Evolutionary conservation across 2,329 filamentous ascomycete genomes (phyloP), one percentile per base, ranked within the genome.

Genomic region (Phialemonium atrogriseum): DNA sequence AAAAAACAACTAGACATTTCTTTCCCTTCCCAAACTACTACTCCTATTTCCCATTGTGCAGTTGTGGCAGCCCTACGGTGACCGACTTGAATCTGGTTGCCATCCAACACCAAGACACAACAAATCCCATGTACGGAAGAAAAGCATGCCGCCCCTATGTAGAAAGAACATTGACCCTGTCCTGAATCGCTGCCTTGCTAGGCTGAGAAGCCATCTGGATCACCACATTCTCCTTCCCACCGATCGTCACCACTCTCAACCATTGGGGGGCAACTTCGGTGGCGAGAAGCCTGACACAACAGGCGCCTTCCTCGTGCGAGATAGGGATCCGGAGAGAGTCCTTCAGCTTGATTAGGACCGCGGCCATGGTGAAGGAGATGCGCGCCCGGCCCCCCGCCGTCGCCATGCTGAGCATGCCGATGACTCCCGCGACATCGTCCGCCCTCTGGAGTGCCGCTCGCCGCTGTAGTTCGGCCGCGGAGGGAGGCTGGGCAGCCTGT

Each of bases 401-500:
- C n/a, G 63, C 64, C 25, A 72, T 64, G 49, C 68, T 70, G 39
- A 86, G 64, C 63, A 83, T 73, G n/a, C 68, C 69, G 20, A 88
- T 58, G 5, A 84, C 73, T 5, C 75, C 69, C 2, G 76, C 69
- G 8, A 87, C 70, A 45, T 86, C 81, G n/a, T 69, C 64, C 1
- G 77, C 71, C 8, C 80, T 72, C 44, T 80, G 74, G 15, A 84
- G 61, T 0, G 82, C 82, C 4, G 75, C 71, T 10, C 66, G 69
- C 10, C 79, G 77, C 39, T 71, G 61, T 4, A 83, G 58, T 43
- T 77, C 67, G 12, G 63, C 68, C 14, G 68, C 62, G 1, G 69
- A 60, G 0, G 69, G 63, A 0, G 67, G 69, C 1, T 53, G 43
- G 36, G 63, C 31, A 38, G 59, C 42, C 49, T 64, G 50, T 39